Conservation (phyloP, 169 alveolate genomes). For the Toxoplasma gondii region DNA sequence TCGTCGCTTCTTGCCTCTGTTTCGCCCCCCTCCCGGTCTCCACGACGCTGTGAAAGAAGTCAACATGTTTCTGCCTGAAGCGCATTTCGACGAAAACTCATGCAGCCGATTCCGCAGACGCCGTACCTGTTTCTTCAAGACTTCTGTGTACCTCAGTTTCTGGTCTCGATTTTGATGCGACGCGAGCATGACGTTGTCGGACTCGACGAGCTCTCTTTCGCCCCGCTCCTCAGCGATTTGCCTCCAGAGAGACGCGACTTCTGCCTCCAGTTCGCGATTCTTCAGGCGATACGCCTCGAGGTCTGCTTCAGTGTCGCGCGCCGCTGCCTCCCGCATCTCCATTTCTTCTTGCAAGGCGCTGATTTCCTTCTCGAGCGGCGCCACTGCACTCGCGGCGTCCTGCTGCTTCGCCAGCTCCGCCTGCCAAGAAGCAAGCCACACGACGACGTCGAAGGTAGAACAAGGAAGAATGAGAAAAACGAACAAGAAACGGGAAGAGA, state of each 20-base stretch:
- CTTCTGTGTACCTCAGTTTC: not conserved
- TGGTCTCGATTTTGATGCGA: not conserved
- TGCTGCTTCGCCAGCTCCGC: constrained; percentile 13
- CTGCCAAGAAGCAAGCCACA: not conserved
- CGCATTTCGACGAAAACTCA: too few relatives aligned
- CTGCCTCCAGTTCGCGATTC: not conserved
- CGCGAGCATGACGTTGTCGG: not conserved
- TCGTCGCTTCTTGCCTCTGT: too few relatives aligned
- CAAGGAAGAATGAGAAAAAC: not conserved
- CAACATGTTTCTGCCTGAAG: too few relatives aligned
- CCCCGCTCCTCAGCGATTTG: constrained; percentile 14
- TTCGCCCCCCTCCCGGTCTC: too few relatives aligned
- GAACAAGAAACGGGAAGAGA: not conserved
- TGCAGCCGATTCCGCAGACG: not conserved
- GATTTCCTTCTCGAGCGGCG: not conserved
- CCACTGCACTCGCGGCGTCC: constrained; percentile 1
- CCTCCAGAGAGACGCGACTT: not conserved
- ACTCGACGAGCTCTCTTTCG: not conserved
- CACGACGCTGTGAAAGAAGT: too few relatives aligned
- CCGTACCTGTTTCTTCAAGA: constrained; percentile 13
- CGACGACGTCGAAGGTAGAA: not conserved
- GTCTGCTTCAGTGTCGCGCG: not conserved
- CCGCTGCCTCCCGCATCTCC: not conserved
- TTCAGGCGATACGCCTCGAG: constrained; percentile 23
- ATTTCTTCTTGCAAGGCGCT: not conserved